Evolutionary conservation across 306 rosid genomes (phyloP).

Genomic region (Acmispon strigosus): DNA sequence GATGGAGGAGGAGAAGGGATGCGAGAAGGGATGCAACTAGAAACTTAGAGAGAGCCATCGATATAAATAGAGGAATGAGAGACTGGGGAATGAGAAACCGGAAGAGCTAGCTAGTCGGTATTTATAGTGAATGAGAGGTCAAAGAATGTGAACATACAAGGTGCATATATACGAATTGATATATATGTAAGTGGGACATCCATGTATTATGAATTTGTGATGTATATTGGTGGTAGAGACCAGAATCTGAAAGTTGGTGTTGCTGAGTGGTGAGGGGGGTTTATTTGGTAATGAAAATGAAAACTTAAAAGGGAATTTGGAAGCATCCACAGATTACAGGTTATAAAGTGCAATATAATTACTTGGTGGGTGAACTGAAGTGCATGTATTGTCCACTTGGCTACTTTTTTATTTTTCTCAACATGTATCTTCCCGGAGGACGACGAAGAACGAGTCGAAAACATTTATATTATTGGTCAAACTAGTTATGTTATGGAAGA

Average conservation of each 20-base stretch:
- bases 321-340: background rate
- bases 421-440: no score
- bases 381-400: no score
- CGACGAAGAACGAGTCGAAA: no score
- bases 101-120: slow-evolving; percentile 7
- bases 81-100: slow-evolving; percentile 17
- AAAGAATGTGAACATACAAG: background rate
- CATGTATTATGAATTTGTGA: background rate
- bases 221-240: slow-evolving; percentile 22
- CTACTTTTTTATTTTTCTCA: no score
- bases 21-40: slow-evolving; percentile 37
- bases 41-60: slow-evolving; percentile 56
- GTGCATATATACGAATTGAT: background rate
- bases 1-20: slow-evolving; percentile 34
- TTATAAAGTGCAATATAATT: no score
- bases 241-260: background rate
- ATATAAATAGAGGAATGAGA: no score
- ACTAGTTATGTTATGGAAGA: no score
- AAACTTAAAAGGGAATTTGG: background rate
- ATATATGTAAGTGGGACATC: slow-evolving; percentile 1
- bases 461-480: no score
- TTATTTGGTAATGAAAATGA: background rate
- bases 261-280: background rate
- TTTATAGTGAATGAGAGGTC: slow-evolving; percentile 38
- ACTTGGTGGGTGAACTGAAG: no score